Percentiles rank a stretch among this genome's conserved stretches.
Evolutionary conservation across 768 basidiomycete species (phyloP).

Genomic region (Tubosaeta brunneosetosa): DNA sequence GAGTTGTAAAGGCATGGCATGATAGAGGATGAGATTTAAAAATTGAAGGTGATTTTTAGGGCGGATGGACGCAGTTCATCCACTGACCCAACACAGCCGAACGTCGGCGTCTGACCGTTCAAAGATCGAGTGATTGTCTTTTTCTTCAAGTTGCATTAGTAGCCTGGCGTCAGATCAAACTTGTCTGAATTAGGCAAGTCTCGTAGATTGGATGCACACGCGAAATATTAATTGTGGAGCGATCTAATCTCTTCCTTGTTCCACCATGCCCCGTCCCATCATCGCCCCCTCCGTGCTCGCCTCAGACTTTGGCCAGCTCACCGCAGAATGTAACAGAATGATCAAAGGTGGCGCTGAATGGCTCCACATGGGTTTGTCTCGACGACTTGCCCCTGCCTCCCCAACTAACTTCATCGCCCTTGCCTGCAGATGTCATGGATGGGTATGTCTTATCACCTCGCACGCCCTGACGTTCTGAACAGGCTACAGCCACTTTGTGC

Average conservation of each 20-base stretch:
- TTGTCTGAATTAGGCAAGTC: constrained; percentile 23
- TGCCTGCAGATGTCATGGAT: constrained; percentile 91
- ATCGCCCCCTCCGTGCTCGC: constrained; percentile 97
- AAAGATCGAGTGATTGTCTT: too few species aligned
- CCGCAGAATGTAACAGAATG: constrained; percentile 95
- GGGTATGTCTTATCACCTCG: constrained; percentile 48
- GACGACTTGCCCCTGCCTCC: constrained; percentile 2
- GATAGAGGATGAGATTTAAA: background rate
- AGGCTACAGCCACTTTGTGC: constrained; percentile 84
- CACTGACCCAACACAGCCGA: too few species aligned
- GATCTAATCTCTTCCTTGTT: constrained; percentile 5
- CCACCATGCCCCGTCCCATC: constrained; percentile 77
- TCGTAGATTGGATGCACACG: constrained; percentile 14
- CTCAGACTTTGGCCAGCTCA: constrained; percentile 93
- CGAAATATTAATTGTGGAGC: background rate
- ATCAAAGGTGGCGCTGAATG: constrained; percentile 93
- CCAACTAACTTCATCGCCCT: constrained; percentile 6
- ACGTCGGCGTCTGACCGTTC: too few species aligned
- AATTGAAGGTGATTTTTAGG: background rate
- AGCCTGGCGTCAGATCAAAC: background rate
- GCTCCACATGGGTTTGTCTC: constrained; percentile 85
- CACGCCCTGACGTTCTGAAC: background rate
- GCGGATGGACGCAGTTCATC: background rate
- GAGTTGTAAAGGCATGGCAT: constrained; percentile 28
- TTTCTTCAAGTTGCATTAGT: background rate